These are phyloP conservation scores for Eutrema heterophyllum DNA, from an alignment of 345 rosid genomes.

Conservation along the genomic window DNA sequence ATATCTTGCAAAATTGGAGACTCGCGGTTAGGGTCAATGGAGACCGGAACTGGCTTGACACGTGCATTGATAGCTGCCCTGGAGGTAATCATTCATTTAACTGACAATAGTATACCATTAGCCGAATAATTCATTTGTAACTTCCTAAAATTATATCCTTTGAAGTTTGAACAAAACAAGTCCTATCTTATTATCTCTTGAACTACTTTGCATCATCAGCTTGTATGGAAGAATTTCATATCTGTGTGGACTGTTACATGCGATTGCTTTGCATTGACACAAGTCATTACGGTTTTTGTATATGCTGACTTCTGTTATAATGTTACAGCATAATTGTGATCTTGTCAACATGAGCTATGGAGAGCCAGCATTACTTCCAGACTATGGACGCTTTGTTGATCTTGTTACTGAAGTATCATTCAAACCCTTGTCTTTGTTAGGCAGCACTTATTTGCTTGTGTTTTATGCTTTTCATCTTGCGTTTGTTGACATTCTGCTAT, in stretches of 20 bases:
- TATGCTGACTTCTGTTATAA: slow-evolving; percentile 16
- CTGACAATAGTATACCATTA: background rate
- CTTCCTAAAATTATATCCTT: background rate
- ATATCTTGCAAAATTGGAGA: slow-evolving; percentile 99
- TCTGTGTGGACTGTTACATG: slow-evolving; percentile 14
- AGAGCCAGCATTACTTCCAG: slow-evolving; percentile 78
- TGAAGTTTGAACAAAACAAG: background rate
- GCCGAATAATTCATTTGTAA: background rate
- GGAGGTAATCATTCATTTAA: slow-evolving; percentile 48
- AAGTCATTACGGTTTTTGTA: background rate
- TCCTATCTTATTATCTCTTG: background rate
- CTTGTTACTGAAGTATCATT: slow-evolving; percentile 78
- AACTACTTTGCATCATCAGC: background rate
- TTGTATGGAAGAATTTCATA: slow-evolving; percentile 1
- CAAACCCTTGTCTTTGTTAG: slow-evolving; percentile 19
- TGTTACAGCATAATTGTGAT: slow-evolving; percentile 88
- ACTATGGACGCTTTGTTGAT: slow-evolving; percentile 96
- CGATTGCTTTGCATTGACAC: slow-evolving; percentile 13
- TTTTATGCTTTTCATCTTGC: slow-evolving; percentile 20
- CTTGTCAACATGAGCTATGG: slow-evolving; percentile 99
- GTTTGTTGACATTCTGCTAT: slow-evolving; percentile 22
- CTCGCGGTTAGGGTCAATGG: slow-evolving; percentile 90
- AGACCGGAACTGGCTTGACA: slow-evolving; percentile 94
- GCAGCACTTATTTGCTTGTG: background rate
- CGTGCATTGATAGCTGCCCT: slow-evolving; percentile 89